Conservation (phyloP, 2,329 filamentous ascomycete genomes). For the Fusarium zealandicum region DNA sequence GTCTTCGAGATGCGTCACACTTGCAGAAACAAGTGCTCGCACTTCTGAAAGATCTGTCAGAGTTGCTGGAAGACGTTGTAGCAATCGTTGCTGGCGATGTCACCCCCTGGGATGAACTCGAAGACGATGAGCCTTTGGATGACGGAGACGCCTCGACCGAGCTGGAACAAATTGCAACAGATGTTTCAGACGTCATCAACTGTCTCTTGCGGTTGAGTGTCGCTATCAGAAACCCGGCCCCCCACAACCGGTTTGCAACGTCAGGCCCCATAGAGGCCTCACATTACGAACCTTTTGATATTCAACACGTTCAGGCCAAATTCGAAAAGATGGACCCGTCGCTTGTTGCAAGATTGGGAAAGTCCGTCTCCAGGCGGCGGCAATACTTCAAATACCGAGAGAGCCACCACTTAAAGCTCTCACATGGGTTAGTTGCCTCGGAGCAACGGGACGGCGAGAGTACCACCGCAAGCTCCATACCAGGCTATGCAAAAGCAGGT, state of each 20-base stretch:
- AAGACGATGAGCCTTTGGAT: not conserved
- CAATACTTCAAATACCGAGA: slow-evolving; percentile 25
- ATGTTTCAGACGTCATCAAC: not conserved
- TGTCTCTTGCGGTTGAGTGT: not conserved
- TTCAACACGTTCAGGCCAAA: slow-evolving; percentile 3
- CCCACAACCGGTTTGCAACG: slow-evolving; percentile 11
- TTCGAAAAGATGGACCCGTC: accelerated
- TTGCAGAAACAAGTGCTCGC: not conserved
- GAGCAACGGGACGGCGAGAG: not conserved
- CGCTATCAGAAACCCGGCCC: slow-evolving; percentile 10
- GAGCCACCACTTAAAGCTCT: not conserved
- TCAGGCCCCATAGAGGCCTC: accelerated
- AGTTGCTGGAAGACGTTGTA: not conserved
- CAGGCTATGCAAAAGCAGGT: accelerated
- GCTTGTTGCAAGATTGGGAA: not conserved
- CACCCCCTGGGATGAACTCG: slow-evolving; percentile 1
- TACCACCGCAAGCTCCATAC: not conserved
- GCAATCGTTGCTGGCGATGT: not conserved
- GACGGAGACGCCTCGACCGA: not conserved
- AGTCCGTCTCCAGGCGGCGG: not conserved
- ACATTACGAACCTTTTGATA: slow-evolving; percentile 1
- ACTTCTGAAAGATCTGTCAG: not conserved
- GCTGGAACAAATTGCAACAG: not conserved
- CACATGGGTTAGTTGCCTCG: accelerated
- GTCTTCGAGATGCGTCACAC: slow-evolving; percentile 21